phyloP scores from a whole-genome alignment of 306 rosid genomes.

The Acacia crassicarpa region DNA sequence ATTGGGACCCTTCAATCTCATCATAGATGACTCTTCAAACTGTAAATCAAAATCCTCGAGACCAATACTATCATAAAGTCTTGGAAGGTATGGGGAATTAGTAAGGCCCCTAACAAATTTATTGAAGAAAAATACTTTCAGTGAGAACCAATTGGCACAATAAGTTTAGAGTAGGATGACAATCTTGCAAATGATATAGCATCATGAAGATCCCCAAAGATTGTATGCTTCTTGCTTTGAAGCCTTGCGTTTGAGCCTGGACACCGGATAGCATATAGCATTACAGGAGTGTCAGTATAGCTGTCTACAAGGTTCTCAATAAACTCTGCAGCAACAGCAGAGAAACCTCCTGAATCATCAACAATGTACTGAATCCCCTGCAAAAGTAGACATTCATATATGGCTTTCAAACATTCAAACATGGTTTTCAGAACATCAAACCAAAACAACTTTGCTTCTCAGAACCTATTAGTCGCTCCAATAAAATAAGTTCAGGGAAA shows the following conservation, averaged over 20 bases:
- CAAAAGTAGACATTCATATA: constrained; percentile 20
- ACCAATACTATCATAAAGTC: too few species aligned
- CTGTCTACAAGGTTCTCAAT: constrained; percentile 83
- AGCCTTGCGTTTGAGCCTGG: constrained; percentile 44
- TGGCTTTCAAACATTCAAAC: too few species aligned
- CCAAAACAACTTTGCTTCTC: too few species aligned
- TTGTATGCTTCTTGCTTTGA: constrained; percentile 56
- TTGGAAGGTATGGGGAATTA: too few species aligned
- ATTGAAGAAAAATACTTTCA: too few species aligned
- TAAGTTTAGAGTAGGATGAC: constrained; percentile 70
- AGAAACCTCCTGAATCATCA: constrained; percentile 91
- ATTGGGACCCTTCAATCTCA: too few species aligned
- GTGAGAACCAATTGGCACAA: constrained; percentile 64
- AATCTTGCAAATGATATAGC: constrained; percentile 82
- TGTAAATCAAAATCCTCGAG: too few species aligned
- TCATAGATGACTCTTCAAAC: too few species aligned
- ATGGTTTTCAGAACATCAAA: neutral
- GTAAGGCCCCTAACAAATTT: too few species aligned
- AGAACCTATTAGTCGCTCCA: too few species aligned
- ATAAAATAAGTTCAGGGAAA: neutral
- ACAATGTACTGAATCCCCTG: constrained; percentile 91
- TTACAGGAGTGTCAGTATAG: constrained; percentile 64
- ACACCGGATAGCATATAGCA: constrained; percentile 66
- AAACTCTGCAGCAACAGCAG: constrained; percentile 80
- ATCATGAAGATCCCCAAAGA: constrained; percentile 74